Percentiles rank a stretch among this genome's conserved stretches.
Conservation (phyloP, 768 basidiomycete genomes). For the Termitomyces sp. region DNA sequence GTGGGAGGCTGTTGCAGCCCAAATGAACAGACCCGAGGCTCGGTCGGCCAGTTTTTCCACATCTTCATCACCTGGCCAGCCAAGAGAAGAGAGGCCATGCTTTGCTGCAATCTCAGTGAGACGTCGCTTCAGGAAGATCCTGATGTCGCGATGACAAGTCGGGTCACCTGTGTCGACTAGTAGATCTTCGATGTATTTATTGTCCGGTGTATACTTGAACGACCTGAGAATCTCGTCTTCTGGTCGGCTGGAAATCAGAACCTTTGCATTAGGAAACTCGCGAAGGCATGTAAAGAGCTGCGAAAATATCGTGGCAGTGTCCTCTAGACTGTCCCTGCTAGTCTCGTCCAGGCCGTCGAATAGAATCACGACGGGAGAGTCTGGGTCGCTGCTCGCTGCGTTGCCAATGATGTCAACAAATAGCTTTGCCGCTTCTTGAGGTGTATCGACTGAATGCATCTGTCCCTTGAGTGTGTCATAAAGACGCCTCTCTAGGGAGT, state of each 20-base stretch:
- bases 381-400: no score
- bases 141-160: conserved; percentile 9
- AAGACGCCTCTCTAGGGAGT: no score
- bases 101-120: conserved; percentile 3
- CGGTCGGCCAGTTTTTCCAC: background rate
- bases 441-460: no score
- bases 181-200: conserved; percentile 7
- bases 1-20: conserved; percentile 11
- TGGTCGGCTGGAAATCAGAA: conserved; percentile 17
- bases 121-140: background rate
- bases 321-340: background rate
- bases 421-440: no score
- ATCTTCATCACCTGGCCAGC: conserved; percentile 9
- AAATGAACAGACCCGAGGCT: conserved; percentile 14
- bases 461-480: no score
- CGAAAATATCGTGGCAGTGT: conserved; percentile 11
- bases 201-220: conserved; percentile 1
- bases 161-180: conserved; percentile 8
- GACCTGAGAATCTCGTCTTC: conserved; percentile 15
- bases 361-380: no score
- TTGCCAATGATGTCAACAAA: no score
- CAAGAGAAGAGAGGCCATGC: background rate
- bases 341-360: no score
- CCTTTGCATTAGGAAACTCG: conserved; percentile 9
- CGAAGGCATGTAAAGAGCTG: conserved; percentile 1